A percentile compares a stretch with the other conserved stretches of the same genome.
These are phyloP conservation scores for Logfia minima DNA, from an alignment of 129 eudicot genomes.

Conservation along the genomic window DNA sequence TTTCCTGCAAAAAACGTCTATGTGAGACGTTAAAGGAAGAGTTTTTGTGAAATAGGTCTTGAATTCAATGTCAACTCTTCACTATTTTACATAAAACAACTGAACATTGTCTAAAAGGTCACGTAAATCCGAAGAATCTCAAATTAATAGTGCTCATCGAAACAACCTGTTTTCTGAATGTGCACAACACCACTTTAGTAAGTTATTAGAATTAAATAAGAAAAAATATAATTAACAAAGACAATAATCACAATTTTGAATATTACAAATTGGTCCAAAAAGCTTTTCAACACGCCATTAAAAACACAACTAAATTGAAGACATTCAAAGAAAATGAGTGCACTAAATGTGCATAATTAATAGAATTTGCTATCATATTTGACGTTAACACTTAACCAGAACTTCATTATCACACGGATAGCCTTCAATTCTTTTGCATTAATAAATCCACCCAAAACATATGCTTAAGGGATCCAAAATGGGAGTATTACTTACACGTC, in stretches of 20 bases:
- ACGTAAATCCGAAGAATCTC: too few relatives aligned
- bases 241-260: not conserved
- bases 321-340: constrained; percentile 36
- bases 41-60: too few relatives aligned
- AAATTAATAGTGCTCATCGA: too few relatives aligned
- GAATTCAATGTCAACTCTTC: too few relatives aligned
- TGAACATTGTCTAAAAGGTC: too few relatives aligned
- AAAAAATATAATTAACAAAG: not conserved
- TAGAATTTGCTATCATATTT: constrained; percentile 28
- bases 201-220: not conserved
- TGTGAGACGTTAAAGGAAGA: too few relatives aligned
- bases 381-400: constrained; percentile 28
- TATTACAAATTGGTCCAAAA: constrained; percentile 7
- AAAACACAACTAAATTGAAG: constrained; percentile 26
- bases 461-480: not conserved
- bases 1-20: too few relatives aligned
- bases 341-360: constrained; percentile 31
- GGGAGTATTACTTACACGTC: not conserved
- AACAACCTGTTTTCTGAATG: too few relatives aligned
- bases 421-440: constrained; percentile 34
- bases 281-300: constrained; percentile 21
- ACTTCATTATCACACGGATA: constrained; percentile 39
- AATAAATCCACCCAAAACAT: constrained; percentile 21
- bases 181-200: too few relatives aligned
- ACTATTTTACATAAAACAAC: too few relatives aligned